phyloP scores from a whole-genome alignment of 2,329 filamentous ascomycete species.

The Exophiala viscosa region DNA sequence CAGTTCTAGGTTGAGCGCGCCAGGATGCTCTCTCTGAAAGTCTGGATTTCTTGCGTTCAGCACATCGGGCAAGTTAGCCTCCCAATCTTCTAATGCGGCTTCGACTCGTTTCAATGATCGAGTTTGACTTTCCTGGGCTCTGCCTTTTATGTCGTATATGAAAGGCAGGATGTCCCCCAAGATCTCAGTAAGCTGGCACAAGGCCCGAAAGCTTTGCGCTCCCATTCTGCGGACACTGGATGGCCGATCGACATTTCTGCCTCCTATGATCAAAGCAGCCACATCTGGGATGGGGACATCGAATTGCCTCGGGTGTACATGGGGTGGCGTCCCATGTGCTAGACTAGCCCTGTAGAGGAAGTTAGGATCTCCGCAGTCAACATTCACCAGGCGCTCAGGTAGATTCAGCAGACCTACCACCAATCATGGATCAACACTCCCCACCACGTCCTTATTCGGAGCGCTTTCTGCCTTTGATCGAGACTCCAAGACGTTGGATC shows the following conservation, averaged over 20 bases:
- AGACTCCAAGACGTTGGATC: slow-evolving; percentile 53
- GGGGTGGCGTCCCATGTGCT: slow-evolving; percentile 53
- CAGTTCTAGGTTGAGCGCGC: slow-evolving; percentile 42
- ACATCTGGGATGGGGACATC: slow-evolving; percentile 53
- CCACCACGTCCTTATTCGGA: slow-evolving; percentile 54
- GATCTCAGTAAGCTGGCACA: slow-evolving; percentile 49
- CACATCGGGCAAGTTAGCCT: slow-evolving; percentile 43
- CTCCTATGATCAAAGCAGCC: slow-evolving; percentile 33
- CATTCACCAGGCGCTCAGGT: background rate
- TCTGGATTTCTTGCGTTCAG: slow-evolving; percentile 34
- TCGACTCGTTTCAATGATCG: slow-evolving; percentile 44
- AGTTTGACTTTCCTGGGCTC: slow-evolving; percentile 41
- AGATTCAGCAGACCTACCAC: slow-evolving; percentile 38
- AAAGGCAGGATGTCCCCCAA: slow-evolving; percentile 43
- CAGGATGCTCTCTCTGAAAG: slow-evolving; percentile 35
- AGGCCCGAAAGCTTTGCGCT: slow-evolving; percentile 41
- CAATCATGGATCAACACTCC: slow-evolving; percentile 54
- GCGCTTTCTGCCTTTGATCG: slow-evolving; percentile 47
- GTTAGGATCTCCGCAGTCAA: slow-evolving; percentile 7
- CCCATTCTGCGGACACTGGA: slow-evolving; percentile 22
- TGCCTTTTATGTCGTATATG: slow-evolving; percentile 42
- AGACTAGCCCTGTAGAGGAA: slow-evolving; percentile 45
- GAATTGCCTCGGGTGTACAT: slow-evolving; percentile 50
- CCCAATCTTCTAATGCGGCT: slow-evolving; percentile 40
- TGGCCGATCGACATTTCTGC: slow-evolving; percentile 30